Conservation (phyloP, 371 early-diverging fungal genomes). For the Apophysomyces sp. region DNA sequence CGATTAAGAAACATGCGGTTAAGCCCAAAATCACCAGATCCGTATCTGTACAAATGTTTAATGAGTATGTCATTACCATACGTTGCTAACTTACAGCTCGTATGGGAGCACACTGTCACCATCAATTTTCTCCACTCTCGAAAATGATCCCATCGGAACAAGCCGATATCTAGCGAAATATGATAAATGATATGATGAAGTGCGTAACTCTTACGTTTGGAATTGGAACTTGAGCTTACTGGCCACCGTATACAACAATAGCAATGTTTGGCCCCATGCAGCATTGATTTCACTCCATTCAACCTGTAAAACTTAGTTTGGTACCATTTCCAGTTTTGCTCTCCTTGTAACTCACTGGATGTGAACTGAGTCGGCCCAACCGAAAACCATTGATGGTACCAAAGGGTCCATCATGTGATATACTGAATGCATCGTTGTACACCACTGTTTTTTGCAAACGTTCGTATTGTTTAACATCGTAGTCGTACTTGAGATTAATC, state of each 20-base stretch:
- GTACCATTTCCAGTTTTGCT: not conserved
- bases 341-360: conserved; percentile 53
- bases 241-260: conserved; percentile 87
- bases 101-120: conserved; percentile 70
- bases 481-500: conserved; percentile 75
- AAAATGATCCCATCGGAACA: conserved; percentile 92
- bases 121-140: conserved; percentile 82
- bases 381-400: conserved; percentile 95
- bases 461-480: conserved; percentile 76
- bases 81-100: conserved; percentile 67
- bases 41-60: conserved; percentile 59
- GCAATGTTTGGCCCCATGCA: conserved; percentile 89
- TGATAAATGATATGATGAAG: not conserved
- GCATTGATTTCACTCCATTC: conserved; percentile 98
- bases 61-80: no score
- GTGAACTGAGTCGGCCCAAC: conserved; percentile 78
- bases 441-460: conserved; percentile 89
- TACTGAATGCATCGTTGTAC: conserved; percentile 90
- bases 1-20: conserved; percentile 85
- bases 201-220: conserved; percentile 53
- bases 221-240: conserved; percentile 82
- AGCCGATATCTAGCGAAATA: conserved; percentile 63
- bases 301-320: conserved; percentile 38
- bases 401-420: conserved; percentile 82
- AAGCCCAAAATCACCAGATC: conserved; percentile 83